Conservation (phyloP, 208 protist species). For the Acanthamoeba royreba region DNA sequence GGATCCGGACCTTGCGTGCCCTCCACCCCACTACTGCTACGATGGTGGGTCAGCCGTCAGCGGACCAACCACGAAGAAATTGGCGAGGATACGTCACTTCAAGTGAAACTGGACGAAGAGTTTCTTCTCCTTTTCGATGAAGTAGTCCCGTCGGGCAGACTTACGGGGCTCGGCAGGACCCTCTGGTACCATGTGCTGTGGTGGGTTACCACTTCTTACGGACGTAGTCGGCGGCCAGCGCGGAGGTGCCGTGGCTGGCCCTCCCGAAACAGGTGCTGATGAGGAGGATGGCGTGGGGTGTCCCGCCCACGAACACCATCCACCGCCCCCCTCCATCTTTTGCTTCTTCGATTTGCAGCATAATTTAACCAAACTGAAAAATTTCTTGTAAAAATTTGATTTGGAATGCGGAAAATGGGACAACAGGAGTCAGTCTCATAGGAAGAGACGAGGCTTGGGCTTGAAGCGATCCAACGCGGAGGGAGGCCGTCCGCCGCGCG, state of each 20-base stretch:
- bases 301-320: no score
- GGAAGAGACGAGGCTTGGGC: constrained; percentile 21
- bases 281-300: no score
- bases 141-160: background rate
- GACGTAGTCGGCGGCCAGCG: background rate
- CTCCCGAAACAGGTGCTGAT: background rate
- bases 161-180: background rate
- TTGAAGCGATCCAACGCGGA: constrained; percentile 19
- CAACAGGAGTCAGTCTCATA: background rate
- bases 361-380: background rate
- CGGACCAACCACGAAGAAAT: background rate
- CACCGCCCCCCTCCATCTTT: background rate
- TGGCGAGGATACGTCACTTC: background rate
- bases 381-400: background rate
- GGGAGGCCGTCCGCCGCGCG: background rate
- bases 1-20: background rate
- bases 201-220: no score
- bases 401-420: background rate
- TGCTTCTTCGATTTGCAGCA: background rate
- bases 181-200: background rate
- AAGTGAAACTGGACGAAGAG: constrained; percentile 20
- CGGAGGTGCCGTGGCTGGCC: background rate
- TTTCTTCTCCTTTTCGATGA: constrained; percentile 3
- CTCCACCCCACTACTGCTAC: background rate
- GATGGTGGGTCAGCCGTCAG: background rate